Evolutionary conservation across 371 early-diverging fungal genomes (phyloP), one percentile per base, ranked within the genome.

Genomic region (Mortierella sp.): DNA sequence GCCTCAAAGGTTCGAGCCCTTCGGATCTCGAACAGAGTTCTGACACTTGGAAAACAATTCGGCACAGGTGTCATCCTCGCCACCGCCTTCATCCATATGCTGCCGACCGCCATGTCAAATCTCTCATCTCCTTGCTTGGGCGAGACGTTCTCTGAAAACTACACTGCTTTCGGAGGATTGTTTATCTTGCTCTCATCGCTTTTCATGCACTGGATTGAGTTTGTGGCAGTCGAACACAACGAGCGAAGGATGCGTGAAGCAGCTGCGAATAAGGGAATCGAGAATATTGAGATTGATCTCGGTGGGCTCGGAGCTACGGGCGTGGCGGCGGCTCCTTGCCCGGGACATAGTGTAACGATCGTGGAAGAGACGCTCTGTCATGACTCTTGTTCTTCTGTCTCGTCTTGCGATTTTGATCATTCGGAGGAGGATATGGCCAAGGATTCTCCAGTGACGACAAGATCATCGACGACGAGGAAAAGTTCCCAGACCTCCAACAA

Each of bases 11-110:
- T 68, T 28, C 60, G 50, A 34, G 41, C 17, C 2, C 50, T 61
- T 14, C 56, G 56, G 23, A 37, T 68, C 39, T 61, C 62, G 6
- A 39, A 43, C 19, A 27, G 56, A 2, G 24, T 61, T 6, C 19
- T 68, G 50, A 56, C 51, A 6, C 37, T 83, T 31, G 79, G 81
- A 37, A 90, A 89, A 73, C 81, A 82, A 53, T 83, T 93, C 49
- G 92, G 93, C 50, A 90, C 90, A 4, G 94, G 94, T 32, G 88
- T 94, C 28, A 92, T 94, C 56, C 83, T 93, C 49, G 86, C 92
- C 1, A 92, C 92, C 8, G 92, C 87, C 6, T 90, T 93, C 47
- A 89, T 94, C 71, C 66, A 66, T 30, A 81, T 79, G 78, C 60
- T 88, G 30, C 84, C 86, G 0, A 76, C 68, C 1, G 82, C 84